A percentile compares a stretch with the other conserved stretches of the same genome.
Evolutionary conservation across 2,329 filamentous ascomycete species (phyloP).

Genomic region (Penicillium sp.): DNA sequence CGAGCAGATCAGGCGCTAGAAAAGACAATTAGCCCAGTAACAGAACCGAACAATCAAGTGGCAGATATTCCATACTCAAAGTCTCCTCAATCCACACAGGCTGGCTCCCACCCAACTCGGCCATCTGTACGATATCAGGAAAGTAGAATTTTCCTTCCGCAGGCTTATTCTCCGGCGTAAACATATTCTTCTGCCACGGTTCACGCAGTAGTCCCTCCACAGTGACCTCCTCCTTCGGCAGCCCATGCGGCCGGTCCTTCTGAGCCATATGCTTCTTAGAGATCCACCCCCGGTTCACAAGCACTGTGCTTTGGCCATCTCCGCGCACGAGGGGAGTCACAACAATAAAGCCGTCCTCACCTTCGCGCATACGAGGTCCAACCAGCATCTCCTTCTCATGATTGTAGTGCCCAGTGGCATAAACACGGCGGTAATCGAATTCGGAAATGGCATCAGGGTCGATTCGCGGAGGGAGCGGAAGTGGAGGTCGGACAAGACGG

Average conservation of each 20-base stretch:
- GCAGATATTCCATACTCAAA: slow-evolving; percentile 66
- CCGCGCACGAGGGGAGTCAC: slow-evolving; percentile 85
- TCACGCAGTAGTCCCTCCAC: slow-evolving; percentile 84
- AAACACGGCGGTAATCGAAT: slow-evolving; percentile 89
- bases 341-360: slow-evolving; percentile 87
- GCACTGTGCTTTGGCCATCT: slow-evolving; percentile 65
- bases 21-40: slow-evolving; percentile 14
- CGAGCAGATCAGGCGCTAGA: slow-evolving; percentile 76
- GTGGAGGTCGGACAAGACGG: slow-evolving; percentile 79
- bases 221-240: slow-evolving; percentile 72
- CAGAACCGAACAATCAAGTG: slow-evolving; percentile 2
- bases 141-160: slow-evolving; percentile 90
- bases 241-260: slow-evolving; percentile 62
- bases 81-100: slow-evolving; percentile 95
- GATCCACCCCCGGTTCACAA: slow-evolving; percentile 94
- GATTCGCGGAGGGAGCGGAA: slow-evolving; percentile 82
- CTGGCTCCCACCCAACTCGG: slow-evolving; percentile 76
- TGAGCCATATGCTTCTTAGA: slow-evolving; percentile 72
- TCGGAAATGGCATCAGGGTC: slow-evolving; percentile 81
- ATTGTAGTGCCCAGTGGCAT: slow-evolving; percentile 71
- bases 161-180: slow-evolving; percentile 88
- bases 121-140: slow-evolving; percentile 92
- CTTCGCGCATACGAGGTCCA: slow-evolving; percentile 85
- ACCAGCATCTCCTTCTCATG: slow-evolving; percentile 98
- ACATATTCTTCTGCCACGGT: slow-evolving; percentile 97